These are phyloP conservation scores for Dalbergia cochinchinensis DNA, from an alignment of 306 rosid genomes.

Conservation along the genomic window DNA sequence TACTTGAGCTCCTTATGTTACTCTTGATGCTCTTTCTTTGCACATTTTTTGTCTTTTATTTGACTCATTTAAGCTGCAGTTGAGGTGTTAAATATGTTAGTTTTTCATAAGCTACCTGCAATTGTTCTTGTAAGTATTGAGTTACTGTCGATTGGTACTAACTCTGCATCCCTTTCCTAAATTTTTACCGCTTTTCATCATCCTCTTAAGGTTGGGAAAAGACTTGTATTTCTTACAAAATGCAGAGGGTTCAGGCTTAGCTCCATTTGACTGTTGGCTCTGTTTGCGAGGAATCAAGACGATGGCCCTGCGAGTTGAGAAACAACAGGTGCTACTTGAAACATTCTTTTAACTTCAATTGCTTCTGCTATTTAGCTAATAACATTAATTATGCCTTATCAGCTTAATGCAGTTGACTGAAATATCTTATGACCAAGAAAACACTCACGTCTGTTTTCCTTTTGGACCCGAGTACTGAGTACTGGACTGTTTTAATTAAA, in stretches of 20 bases:
- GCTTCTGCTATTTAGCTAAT: constrained; percentile 36
- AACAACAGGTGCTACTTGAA: constrained; percentile 81
- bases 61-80: constrained; percentile 28
- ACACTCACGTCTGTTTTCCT: no score
- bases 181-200: constrained; percentile 37
- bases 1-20: constrained; percentile 25
- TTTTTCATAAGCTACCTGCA: constrained; percentile 12
- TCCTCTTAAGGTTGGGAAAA: constrained; percentile 71
- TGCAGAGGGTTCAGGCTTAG: constrained; percentile 92
- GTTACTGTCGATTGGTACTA: constrained; percentile 10
- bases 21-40: constrained; percentile 23
- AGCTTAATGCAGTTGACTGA: constrained; percentile 17
- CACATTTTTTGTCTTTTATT: neutral
- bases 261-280: constrained; percentile 93
- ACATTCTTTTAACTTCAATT: constrained; percentile 24
- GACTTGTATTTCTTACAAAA: constrained; percentile 88
- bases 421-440: constrained; percentile 15
- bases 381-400: constrained; percentile 7
- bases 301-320: constrained; percentile 87
- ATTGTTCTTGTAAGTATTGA: neutral
- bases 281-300: constrained; percentile 93
- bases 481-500: no score
- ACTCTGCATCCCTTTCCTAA: neutral
- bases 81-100: constrained; percentile 2
- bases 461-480: neutral